Conservation (phyloP, 2,329 filamentous ascomycete species). For the Fusarium fracticaudum region DNA sequence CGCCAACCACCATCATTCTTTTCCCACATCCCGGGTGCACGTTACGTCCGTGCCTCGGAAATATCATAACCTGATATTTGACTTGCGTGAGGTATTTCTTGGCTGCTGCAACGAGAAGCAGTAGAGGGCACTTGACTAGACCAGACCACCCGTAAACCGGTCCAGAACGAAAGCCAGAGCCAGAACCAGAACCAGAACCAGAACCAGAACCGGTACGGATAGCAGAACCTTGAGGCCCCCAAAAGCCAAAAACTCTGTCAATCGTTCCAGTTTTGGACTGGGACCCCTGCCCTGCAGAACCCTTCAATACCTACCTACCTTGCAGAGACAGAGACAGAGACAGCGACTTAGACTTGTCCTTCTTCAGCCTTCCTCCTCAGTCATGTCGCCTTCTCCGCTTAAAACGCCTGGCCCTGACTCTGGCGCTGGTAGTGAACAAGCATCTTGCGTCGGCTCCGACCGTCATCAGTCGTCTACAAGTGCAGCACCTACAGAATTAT, state of each 20-base stretch:
- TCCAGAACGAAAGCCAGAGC: constrained; percentile 2
- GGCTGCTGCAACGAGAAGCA: background rate
- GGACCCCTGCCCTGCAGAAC: constrained; percentile 22
- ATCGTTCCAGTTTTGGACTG: constrained; percentile 17
- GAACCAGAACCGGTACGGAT: background rate
- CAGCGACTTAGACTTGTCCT: background rate
- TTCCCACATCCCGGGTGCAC: background rate
- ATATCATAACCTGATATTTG: background rate
- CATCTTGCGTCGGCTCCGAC: constrained; percentile 33
- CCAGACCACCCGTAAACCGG: background rate
- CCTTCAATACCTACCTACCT: background rate
- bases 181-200: constrained; percentile 5
- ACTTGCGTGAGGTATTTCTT: constrained; percentile 1
- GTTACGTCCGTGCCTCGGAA: background rate
- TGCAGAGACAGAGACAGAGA: background rate
- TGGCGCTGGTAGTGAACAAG: background rate
- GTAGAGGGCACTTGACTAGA: background rate
- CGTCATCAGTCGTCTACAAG: constrained; percentile 13
- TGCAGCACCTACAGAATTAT: background rate
- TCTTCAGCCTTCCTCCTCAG: background rate
- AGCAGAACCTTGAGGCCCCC: constrained; percentile 18
- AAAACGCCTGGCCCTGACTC: background rate
- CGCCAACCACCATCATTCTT: background rate
- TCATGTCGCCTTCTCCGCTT: constrained; percentile 22
- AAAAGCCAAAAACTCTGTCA: constrained; percentile 14